Base-by-base conservation (phyloP, 345 rosid genomes). In the Salix caprea region DNA sequence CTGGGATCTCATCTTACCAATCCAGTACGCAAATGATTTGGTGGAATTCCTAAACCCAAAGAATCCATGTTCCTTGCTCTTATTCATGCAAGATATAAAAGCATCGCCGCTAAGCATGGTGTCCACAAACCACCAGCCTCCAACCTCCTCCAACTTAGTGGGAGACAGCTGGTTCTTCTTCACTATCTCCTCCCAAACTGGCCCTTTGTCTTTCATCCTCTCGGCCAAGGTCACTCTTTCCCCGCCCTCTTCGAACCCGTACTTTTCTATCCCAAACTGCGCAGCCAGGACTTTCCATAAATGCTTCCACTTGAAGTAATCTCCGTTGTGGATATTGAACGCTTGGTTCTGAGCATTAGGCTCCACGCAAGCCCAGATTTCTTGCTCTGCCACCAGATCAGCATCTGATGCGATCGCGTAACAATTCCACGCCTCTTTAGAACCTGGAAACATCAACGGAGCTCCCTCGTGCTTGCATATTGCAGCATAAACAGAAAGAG, bases 311-410 rank as follows among this genome's bases (percentile, higher is more conserved):
- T 82, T 90, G 79, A 86, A 91, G 64, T 89, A 87, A 79, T 93
- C 94, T 1, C 88, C 98, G n/a, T 93, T 91, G 78, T 56, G 80
- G 75, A 89, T 83, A 81, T 93, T 91, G 75, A 93, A 93, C 1
- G 92, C 97, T 80, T 91, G 90, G 75, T 90, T 87, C 76, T 75
- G 81, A 0, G 97, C 89, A 36, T 80, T 75, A 0, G 80, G 87
- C 65, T 93, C 96, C 68, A 91, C 94, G 23, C 91, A 81, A 0
- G 94, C 92, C 97, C 97, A 93, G 66, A 93, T 91, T 65, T 91
- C 91, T 71, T 93, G 97, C 87, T 93, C 94, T 0, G 97, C 97
- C 0, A 90, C 42, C 76, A 91, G 73, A 61, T 89, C 97, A 0
- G 97, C 97, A 28, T 93, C 98, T 0, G 92, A 86, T 0, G 82